Base-by-base conservation (phyloP, 176 grass and related monocot genomes). In the Tillandsia fasciculata region DNA sequence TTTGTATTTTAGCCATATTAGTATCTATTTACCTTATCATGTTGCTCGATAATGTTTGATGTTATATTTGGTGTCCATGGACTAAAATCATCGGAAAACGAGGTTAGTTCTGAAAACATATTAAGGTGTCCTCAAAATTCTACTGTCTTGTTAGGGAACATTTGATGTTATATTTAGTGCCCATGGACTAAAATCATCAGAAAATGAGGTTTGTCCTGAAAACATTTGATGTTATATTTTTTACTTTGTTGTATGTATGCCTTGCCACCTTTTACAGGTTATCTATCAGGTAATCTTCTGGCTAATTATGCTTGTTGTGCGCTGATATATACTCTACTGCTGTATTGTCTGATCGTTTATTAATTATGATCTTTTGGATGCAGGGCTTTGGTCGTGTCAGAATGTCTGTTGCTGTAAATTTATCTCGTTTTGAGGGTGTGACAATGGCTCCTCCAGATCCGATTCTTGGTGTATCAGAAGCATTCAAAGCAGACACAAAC, bases 401-500 rank as follows among this genome's bases (percentile, higher is more conserved):
- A 68, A 87, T 89, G 86, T 81, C 89, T 75, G 63, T 97, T 65
- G 82, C 82, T 29, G 83, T 87, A 58, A 86, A 90, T 69, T 17
- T 84, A 78, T 90, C 94, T 87, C 86, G 75, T 75, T 97, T 97
- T 26, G 87, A 97, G 67, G 81, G 87, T 69, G 89, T 97, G 65
- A 78, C 89, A 0, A 97, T 90, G 89, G 94, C 94, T 12, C 94
- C 94, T 73, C 89, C 89, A 70, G 89, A 97, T 26, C 94, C 94
- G 2, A 97, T 97, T 78, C 94, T 97, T 50, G 89, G 94, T 53
- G 94, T 90, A 61, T 97, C 94, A 48, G 89, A 93, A 82, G 86
- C 94, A 67, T 92, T 92, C 75, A 97, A 66, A 82, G 82, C 89
- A n/a, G 84, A 91, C 67, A 90, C 70, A 64, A 99, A 58, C 75